Base-by-base conservation (phyloP, 768 basidiomycete genomes). In the Boletus tomentosulus region DNA sequence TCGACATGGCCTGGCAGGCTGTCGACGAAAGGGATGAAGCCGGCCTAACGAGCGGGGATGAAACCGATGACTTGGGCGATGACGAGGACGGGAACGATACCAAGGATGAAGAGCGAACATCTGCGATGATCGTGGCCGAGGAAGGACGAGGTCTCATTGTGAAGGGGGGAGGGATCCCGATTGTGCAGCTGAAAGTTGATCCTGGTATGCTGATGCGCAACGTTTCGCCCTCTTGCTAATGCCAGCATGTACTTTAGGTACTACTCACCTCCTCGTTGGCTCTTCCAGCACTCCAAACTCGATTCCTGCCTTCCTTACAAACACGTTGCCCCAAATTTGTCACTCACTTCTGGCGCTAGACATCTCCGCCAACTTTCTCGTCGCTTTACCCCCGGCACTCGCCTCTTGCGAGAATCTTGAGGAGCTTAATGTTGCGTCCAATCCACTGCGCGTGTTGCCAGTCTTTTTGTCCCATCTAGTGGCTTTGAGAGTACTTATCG, bases 201-300 rank as follows among this genome's bases (percentile, higher is more conserved):
- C 77, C 85, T 64, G 94, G 93, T 95, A 66, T 62, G 85, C 60
- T 24, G 2, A 37, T 31, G 15, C 33, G 30, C 19, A 35, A 19
- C 30, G 28, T 45, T 11, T 46, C 6, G 1, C 3, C 8, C 15
- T 10, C 28, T 52, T 22, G 5, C 50, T 60, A 42, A 66, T 31
- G 12, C 33, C 12, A 13, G 9, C 8, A 24, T 46, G 27, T 22
- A 6, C 50, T 46, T 52, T 54, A 98, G 96, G 87, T 16, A 93
- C 93, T 19, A 99, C 96, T 0, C 96, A 99, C 77, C 80, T 99
- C 46, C 78, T 98, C 30, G 81, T 99, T 38, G 85, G 89, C n/a
- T 85, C 85, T 19, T 89, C 87, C 2, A 76, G 72, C 54, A 89
- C 85, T 3, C 90, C 89, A 35, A 89, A 85, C 62, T 82, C 80